A percentile compares a stretch with the other conserved stretches of the same genome.
These are phyloP conservation scores for Schizopora paradoxa DNA, from an alignment of 1,284 basidiomycete species.

Conservation along the genomic window DNA sequence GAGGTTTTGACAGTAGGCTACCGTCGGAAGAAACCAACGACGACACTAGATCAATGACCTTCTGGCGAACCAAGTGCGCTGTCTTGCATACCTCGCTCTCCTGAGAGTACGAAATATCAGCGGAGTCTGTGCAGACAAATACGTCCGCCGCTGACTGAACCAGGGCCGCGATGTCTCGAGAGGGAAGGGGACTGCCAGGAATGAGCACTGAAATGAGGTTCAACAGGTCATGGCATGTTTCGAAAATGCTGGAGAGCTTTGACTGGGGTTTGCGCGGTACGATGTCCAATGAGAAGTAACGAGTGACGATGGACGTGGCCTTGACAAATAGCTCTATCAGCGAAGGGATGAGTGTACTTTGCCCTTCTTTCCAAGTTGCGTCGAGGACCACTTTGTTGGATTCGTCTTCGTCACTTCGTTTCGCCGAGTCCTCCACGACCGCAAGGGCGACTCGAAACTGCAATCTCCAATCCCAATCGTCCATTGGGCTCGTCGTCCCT, in stretches of 20 bases:
- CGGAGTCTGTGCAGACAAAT: conserved; percentile 49
- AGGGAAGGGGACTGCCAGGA: conserved; percentile 42
- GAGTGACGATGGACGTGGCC: conserved; percentile 45
- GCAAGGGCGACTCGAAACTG: conserved; percentile 58
- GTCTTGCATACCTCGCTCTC: conserved; percentile 35
- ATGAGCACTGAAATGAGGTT: conserved; percentile 43
- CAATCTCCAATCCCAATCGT: conserved; percentile 45
- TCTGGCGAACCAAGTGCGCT: conserved; percentile 40
- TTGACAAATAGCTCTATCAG: conserved; percentile 51
- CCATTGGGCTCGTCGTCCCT: conserved; percentile 43
- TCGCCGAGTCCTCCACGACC: conserved; percentile 43
- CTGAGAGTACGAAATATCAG: conserved; percentile 38
- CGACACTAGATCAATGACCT: conserved; percentile 46
- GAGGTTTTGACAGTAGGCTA: conserved; percentile 32
- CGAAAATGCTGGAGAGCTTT: conserved; percentile 48
- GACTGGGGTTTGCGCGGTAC: conserved; percentile 30
- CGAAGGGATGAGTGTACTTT: conserved; percentile 33
- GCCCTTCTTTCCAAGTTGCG: conserved; percentile 52
- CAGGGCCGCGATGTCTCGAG: conserved; percentile 41
- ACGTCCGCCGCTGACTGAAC: conserved; percentile 44
- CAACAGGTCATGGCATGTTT: conserved; percentile 47
- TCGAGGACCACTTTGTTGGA: conserved; percentile 56
- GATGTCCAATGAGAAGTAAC: conserved; percentile 40
- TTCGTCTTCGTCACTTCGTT: no score
- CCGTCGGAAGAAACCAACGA: conserved; percentile 37